Base-by-base conservation (phyloP, 2,329 filamentous ascomycete species). In the Verruconis gallopava region DNA sequence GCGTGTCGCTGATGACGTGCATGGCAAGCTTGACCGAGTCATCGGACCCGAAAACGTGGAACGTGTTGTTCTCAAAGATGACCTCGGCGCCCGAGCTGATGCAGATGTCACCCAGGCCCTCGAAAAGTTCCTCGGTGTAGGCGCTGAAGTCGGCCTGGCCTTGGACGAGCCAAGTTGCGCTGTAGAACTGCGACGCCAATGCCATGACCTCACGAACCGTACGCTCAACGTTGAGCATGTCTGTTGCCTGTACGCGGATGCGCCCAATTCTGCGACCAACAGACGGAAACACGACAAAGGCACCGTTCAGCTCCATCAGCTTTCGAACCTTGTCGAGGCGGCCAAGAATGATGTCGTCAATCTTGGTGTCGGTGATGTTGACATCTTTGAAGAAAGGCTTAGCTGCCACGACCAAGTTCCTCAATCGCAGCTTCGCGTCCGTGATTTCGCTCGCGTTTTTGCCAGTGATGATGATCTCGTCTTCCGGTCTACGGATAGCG, bases 171-270 rank as follows among this genome's bases (percentile, higher is more conserved):
- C 91, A 98, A 9, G 85, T 86, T 17, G 88, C 88, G 57, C 85
- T 91, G 65, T 98, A 98, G 61, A 96, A 98, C 64, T 98, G 91
- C 25, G 89, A 88, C 49, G 88, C 86, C 59, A 96, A 66, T 53
- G 82, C 81, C 89, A 98, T 95, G 50, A 98, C 80, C 62, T 96
- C 91, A 52, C 88, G 78, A 49, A 95, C 85, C 21, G 89, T 95
- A 36, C 91, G 80, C 66, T 98, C 91, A 11, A 95, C 85, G 55
- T 94, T 88, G 50, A 95, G 68, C 25, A 93, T 85, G 60, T 98
- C 91, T 1, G 81, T 83, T 45, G 88, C 91, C 61, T 96, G 91
- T 22, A 98, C 84, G 38, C 89, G 79, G 49, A 96, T 81, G 51
- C 85, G 72, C 50, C 79, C 85, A 45, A 82, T 81, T 59, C 89